Evolutionary conservation across 352 stramenopile species (phyloP).

Genomic region (Blastocystis hominis): DNA sequence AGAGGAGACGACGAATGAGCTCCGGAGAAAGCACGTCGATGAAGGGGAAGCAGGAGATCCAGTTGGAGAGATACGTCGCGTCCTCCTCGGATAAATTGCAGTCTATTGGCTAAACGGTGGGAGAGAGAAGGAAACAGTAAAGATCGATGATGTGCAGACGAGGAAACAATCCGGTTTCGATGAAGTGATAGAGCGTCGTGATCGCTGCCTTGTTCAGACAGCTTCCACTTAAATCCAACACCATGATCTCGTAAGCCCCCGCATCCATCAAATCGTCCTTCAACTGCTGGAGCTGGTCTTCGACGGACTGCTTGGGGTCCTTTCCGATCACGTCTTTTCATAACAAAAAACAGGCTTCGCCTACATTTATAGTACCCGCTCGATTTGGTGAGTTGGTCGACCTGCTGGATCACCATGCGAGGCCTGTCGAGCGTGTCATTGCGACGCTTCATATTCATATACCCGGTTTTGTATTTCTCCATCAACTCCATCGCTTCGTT

Average conservation of each 20-base stretch:
- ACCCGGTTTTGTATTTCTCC: conserved; percentile 55
- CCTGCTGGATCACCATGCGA: neutral
- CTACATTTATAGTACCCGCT: conserved; percentile 6
- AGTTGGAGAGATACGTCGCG: neutral
- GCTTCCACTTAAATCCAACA: neutral
- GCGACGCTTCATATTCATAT: conserved; percentile 28
- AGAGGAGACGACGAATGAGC: neutral
- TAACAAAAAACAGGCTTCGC: neutral
- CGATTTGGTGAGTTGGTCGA: neutral
- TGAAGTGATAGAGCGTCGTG: neutral
- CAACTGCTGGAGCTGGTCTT: neutral
- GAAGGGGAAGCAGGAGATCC: neutral
- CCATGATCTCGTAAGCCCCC: neutral
- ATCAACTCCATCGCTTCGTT: conserved; percentile 12
- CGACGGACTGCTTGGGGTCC: neutral
- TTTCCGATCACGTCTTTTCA: neutral
- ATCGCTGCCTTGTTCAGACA: neutral
- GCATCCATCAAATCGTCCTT: conserved; percentile 31
- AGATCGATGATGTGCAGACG: conserved; percentile 33
- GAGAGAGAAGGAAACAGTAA: neutral
- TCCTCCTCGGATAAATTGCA: neutral
- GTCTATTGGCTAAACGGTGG: neutral
- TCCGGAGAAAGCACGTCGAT: conserved; percentile 22
- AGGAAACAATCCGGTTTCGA: conserved; percentile 8
- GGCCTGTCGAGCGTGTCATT: neutral